These are phyloP conservation scores for Xanthoconium purpureum DNA, from an alignment of 768 basidiomycete species.

Conservation along the genomic window DNA sequence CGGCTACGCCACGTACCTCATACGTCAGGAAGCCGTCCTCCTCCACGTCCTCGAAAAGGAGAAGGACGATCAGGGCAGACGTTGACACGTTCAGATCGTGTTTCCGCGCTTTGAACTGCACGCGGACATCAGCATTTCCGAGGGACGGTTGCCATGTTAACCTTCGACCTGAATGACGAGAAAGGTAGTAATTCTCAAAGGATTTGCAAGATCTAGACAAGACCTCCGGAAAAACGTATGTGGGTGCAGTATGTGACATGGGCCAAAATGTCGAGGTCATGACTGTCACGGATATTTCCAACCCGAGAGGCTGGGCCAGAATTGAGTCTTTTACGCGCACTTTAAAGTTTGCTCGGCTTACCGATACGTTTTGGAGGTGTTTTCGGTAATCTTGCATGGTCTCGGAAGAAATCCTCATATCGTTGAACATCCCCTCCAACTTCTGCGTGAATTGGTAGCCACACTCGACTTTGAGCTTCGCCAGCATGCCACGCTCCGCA, in stretches of 20 bases:
- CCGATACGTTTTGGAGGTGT: constrained; percentile 56
- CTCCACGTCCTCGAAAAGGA: constrained; percentile 75
- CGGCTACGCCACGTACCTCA: constrained; percentile 44
- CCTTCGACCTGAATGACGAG: constrained; percentile 83
- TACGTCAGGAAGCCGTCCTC: constrained; percentile 76
- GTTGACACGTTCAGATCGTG: constrained; percentile 95
- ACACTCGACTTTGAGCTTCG: constrained; percentile 95
- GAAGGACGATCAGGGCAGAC: constrained; percentile 78
- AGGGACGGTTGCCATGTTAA: constrained; percentile 90
- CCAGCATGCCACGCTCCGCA: constrained; percentile 95
- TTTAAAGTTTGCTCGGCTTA: constrained; percentile 35
- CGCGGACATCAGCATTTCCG: constrained; percentile 87
- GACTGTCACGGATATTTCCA: constrained; percentile 85
- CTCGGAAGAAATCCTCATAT: constrained; percentile 87
- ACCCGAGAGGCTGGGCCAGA: constrained; percentile 56
- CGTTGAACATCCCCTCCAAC: constrained; percentile 98
- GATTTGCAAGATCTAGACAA: constrained; percentile 65
- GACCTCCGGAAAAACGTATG: constrained; percentile 65
- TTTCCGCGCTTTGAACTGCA: constrained; percentile 69
- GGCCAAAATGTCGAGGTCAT: constrained; percentile 99
- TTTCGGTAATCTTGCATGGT: constrained; percentile 71
- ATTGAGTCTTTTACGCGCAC: constrained; percentile 8
- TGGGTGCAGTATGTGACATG: constrained; percentile 57
- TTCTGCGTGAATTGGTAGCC: constrained; percentile 97
- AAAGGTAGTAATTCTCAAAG: constrained; percentile 88